Base-by-base conservation (phyloP, 805 yeast species). In the Citeromyces matritensis region DNA sequence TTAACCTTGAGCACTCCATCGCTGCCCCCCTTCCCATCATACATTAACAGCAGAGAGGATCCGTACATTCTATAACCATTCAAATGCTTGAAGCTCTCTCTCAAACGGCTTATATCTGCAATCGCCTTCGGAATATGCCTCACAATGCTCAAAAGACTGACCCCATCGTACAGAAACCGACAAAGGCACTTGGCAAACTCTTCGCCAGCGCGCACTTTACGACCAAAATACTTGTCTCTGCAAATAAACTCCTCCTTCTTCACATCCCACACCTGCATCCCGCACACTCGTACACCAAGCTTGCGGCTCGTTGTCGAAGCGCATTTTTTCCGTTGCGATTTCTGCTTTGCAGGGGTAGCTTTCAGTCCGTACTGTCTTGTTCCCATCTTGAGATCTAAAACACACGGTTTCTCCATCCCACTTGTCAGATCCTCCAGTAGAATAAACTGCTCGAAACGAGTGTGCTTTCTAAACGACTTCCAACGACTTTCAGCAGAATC, bases 351-450 rank as follows among this genome's bases (percentile, higher is more conserved):
- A 9, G 55, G 50, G 5, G 65, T 63, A 0, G 97, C 96, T 39
- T 85, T 94, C n/a, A 88, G 78, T 7, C 99, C 98, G 45, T 91
- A 91, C 53, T 91, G 99, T 36, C 99, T 65, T 0, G 99, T 88
- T 1, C 99, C 99, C 97, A 91, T 91, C 49, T 91, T 91, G 43
- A 91, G 60, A 54, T 91, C 99, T 31, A 91, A 57, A 1, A 88
- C 97, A 48, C 95, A 86, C 1, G 98, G 96, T 39, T 68, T 69
- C 21, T 55, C 59, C 74, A 88, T 73, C 15, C 83, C 82, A 33
- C 75, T 66, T 0, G 97, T 91, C 30, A 91, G 57, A 55, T 91
- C 99, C 48, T 93, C 98, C 31, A 91, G 59, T 7, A 91, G 53
- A 25, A 91, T 77, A 48, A 85, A 91, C 38, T 93, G 62, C 53